These are phyloP conservation scores for Glycine tomentella DNA, from an alignment of 306 rosid species.

Conservation along the genomic window DNA sequence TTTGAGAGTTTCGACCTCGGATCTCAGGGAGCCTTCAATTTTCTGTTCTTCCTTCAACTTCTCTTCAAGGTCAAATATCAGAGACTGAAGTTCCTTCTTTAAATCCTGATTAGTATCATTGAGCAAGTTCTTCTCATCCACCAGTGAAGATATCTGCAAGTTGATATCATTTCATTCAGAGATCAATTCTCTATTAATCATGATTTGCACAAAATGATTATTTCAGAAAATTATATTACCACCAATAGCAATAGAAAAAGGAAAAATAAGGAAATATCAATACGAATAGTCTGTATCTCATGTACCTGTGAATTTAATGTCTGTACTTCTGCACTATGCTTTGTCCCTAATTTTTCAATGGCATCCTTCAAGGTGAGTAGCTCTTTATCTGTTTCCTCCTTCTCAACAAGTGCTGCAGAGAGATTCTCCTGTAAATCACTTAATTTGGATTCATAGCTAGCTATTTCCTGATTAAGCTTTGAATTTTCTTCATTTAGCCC, in stretches of 20 bases:
- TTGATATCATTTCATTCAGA: slow-evolving; percentile 41
- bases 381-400: slow-evolving; percentile 65
- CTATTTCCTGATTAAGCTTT: slow-evolving; percentile 70
- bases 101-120: slow-evolving; percentile 71
- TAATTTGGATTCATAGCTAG: slow-evolving; percentile 62
- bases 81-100: slow-evolving; percentile 75
- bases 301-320: slow-evolving; percentile 83
- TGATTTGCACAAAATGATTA: slow-evolving; percentile 2
- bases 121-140: slow-evolving; percentile 82
- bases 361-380: slow-evolving; percentile 57
- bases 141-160: slow-evolving; percentile 74
- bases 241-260: background rate
- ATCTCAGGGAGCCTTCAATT: slow-evolving; percentile 64
- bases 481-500: slow-evolving; percentile 64
- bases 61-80: slow-evolving; percentile 71
- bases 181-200: slow-evolving; percentile 16
- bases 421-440: slow-evolving; percentile 64
- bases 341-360: slow-evolving; percentile 60
- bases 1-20: slow-evolving; percentile 72
- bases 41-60: slow-evolving; percentile 69
- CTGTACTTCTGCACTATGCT: slow-evolving; percentile 73
- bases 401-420: slow-evolving; percentile 60
- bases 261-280: slow-evolving; percentile 9
- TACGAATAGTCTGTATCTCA: background rate
- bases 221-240: slow-evolving; percentile 20